These are phyloP conservation scores for Elsinoe australis DNA, from an alignment of 2,329 filamentous ascomycete species.

Conservation along the genomic window DNA sequence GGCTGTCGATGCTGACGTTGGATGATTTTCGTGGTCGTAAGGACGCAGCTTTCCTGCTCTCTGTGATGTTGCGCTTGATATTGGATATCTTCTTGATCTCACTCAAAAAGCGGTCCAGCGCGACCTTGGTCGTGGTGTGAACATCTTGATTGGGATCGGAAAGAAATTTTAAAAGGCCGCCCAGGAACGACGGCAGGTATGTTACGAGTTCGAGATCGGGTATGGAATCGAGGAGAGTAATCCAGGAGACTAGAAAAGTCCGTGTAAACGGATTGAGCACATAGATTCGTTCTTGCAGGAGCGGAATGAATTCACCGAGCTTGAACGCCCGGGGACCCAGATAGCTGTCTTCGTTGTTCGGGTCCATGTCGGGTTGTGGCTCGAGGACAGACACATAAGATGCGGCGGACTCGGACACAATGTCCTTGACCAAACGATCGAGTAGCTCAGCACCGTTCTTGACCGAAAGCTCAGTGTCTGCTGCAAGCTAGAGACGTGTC, in stretches of 20 bases:
- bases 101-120: constrained; percentile 78
- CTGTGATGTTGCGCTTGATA: constrained; percentile 83
- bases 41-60: constrained; percentile 64
- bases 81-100: constrained; percentile 93
- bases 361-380: constrained; percentile 44
- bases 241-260: constrained; percentile 93
- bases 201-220: constrained; percentile 92
- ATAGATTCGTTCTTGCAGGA: constrained; percentile 88
- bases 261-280: constrained; percentile 92
- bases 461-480: constrained; percentile 91
- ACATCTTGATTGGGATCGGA: constrained; percentile 89
- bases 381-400: constrained; percentile 90
- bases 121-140: constrained; percentile 83
- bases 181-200: constrained; percentile 84
- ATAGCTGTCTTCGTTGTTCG: constrained; percentile 35
- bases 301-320: constrained; percentile 78
- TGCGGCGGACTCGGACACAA: constrained; percentile 88
- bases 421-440: constrained; percentile 91
- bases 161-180: constrained; percentile 81
- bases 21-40: constrained; percentile 63
- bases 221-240: constrained; percentile 89
- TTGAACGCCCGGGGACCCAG: constrained; percentile 68
- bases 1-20: constrained; percentile 44
- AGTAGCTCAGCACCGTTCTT: constrained; percentile 96
- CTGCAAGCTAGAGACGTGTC: constrained; percentile 60